Evolutionary conservation across 805 yeast species (phyloP), one percentile per base, ranked within the genome.

Genomic region (Metschnikowia lunata): DNA sequence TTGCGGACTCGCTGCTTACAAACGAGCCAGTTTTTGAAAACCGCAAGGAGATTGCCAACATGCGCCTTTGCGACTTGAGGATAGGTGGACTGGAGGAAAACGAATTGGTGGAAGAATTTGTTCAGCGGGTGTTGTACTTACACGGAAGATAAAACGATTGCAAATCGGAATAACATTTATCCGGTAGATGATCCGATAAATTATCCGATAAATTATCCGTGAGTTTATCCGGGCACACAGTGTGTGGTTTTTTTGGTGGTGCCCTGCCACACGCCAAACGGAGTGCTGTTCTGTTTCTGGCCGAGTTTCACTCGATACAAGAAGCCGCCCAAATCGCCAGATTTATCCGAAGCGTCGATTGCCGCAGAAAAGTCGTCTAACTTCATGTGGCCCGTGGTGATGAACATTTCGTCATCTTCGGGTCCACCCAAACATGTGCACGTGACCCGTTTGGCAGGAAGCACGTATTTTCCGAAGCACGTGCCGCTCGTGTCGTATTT

Each of bases 51-150:
- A 72, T 83, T 10, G 86, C 86, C 2, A 74, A 80, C 48, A 72
- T 78, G 52, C 80, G 83, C 51, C 64, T 87, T 8, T 69, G 78
- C 7, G 79, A 78, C 42, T 63, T 87, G 12, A 63, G 95, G 30
- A 58, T 56, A 3, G 83, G 84, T 6, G 95, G 95, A 0, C 43
- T 69, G 0, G 88, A 86, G 51, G 78, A 76, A 39, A 87, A 87
- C 56, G 79, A 69, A 48, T 62, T 82, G 23, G 79, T 87, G 4
- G 90, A 85, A 58, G 91, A 85, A 52, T 85, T 86, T 61, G 77
- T 82, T 12, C 59, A 58, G 36, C 51, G 74, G 31, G 64, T 78
- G 6, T 48, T 75, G 28, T 55, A 54, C 23, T 51, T 63, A 32
- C 43, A 34, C 11, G 35, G 31, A 29, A 5, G 23, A 18, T 18